Conservation (phyloP, 768 basidiomycete species). For the Rhodotorula paludigena region DNA sequence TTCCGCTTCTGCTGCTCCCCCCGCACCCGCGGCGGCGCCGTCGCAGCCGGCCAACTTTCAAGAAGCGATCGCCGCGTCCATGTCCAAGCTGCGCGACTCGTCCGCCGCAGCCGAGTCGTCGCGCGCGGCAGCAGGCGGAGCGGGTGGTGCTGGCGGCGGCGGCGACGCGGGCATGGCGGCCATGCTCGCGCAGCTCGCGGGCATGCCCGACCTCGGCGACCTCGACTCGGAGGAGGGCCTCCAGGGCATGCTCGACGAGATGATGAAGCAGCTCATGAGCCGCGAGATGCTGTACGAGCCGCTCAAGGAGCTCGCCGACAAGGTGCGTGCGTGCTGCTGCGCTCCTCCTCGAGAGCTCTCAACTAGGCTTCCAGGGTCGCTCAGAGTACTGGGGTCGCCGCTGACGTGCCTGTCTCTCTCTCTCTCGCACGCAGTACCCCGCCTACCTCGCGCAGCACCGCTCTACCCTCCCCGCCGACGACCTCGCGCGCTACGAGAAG, state of each 20-base stretch:
- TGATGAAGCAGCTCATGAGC: conserved; percentile 76
- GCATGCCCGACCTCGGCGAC: conserved; percentile 40
- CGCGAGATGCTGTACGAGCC: conserved; percentile 83
- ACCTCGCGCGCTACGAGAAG: conserved; percentile 60
- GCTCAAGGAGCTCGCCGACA: conserved; percentile 68
- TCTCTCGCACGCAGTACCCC: conserved; percentile 59
- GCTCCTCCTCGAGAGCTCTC: too few relatives aligned
- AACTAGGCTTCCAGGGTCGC: background rate
- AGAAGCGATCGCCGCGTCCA: conserved; percentile 63
- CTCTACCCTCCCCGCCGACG: conserved; percentile 55
- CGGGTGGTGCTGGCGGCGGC: background rate
- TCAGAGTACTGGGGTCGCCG: too few relatives aligned
- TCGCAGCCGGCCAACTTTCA: conserved; percentile 60
- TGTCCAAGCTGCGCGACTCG: conserved; percentile 66
- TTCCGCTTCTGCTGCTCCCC: background rate
- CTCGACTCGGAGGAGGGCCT: conserved; percentile 49
- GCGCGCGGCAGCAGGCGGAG: background rate
- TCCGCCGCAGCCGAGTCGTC: conserved; percentile 11
- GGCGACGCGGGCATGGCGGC: conserved; percentile 41
- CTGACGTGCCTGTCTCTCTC: background rate
- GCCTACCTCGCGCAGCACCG: conserved; percentile 62
- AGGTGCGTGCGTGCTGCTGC: conserved; percentile 50
- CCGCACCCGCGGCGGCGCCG: too few relatives aligned
- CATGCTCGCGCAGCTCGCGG: conserved; percentile 43
- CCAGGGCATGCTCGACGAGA: conserved; percentile 65